Base-by-base conservation (phyloP, 139 green algal species). In the Pleodorina starrii region DNA sequence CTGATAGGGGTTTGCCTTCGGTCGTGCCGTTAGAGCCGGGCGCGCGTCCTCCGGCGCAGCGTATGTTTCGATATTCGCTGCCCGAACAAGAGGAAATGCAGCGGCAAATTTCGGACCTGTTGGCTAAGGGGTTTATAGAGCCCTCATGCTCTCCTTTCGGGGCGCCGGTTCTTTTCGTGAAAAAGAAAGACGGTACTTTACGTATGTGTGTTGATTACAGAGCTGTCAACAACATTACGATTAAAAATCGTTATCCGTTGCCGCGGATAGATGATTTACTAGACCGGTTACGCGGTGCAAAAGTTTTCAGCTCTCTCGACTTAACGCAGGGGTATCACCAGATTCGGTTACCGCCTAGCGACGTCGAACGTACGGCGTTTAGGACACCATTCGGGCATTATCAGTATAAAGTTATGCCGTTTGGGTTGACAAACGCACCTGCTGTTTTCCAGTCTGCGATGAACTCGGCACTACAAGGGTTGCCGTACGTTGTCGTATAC, bases 141-240 rank as follows among this genome's bases (percentile, higher is more conserved):
- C 89, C 89, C 11, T 87, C 19, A 25, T 50, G 1, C 1, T 90
- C 54, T 7, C 87, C 92, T 10, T 95, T 46, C 46, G 90, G 88
- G 29, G 87, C 92, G 12, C 89, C 90, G 6, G 57, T 93, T 0
- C n/a, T 95, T 3, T 93, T 93, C 84, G 87, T 91, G 0, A 44
- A 63, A 2, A 96, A 96, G 90, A 94, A 94, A 23, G 86, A 93
- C 69, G 93, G 92, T 2, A n/a, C 17, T 40, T 44, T 95, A 11
- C 73, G 94, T 0, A 92, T 96, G 87, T 93, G 86, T 46, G 76
- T 96, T 9, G 86, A 93, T 36, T 91, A 92, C 50, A 54, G 92
- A 19, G 85, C 72, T 5, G 46, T 93, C 9, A 93, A 92, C 29
- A 36, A 74, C 9, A 75, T 54, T 0, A 92, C 85, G 23, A 11